Percentiles rank a stretch among this genome's conserved stretches.
Conservation (phyloP, 2,329 filamentous ascomycete species). For the Colletotrichum ledebouriae region DNA sequence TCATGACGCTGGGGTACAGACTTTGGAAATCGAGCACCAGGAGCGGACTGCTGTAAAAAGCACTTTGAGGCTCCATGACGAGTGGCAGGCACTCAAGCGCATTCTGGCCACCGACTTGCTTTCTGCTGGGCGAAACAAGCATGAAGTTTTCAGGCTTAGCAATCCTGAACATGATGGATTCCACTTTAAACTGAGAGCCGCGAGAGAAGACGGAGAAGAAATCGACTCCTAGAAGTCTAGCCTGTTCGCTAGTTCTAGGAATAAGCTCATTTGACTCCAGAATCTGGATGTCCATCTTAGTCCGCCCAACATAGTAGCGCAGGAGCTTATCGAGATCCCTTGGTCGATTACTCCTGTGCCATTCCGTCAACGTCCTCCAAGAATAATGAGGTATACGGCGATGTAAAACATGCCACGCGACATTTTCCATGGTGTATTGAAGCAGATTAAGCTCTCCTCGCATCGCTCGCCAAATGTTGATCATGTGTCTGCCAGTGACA, state of each 20-base stretch:
- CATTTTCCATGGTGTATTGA: slow-evolving; percentile 97
- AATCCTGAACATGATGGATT: slow-evolving; percentile 98
- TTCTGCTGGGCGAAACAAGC: slow-evolving; percentile 88
- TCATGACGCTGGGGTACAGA: slow-evolving; percentile 97
- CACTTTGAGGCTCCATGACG: slow-evolving; percentile 97
- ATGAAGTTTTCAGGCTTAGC: slow-evolving; percentile 97
- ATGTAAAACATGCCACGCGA: slow-evolving; percentile 91
- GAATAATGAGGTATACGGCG: slow-evolving; percentile 89
- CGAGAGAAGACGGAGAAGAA: slow-evolving; percentile 97
- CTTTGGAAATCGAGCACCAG: slow-evolving; percentile 96
- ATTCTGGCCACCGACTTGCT: slow-evolving; percentile 94
- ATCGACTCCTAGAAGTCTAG: slow-evolving; percentile 90
- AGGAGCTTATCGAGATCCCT: slow-evolving; percentile 81
- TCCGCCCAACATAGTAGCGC: slow-evolving; percentile 81
- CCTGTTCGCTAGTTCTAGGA: slow-evolving; percentile 91
- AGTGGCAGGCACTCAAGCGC: slow-evolving; percentile 93
- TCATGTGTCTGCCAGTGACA: slow-evolving; percentile 94
- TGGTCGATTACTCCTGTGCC: slow-evolving; percentile 80
- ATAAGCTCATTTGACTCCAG: slow-evolving; percentile 91
- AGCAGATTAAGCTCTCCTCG: slow-evolving; percentile 89
- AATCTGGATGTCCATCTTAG: slow-evolving; percentile 89
- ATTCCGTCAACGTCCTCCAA: slow-evolving; percentile 81
- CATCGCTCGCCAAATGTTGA: slow-evolving; percentile 98
- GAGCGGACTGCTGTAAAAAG: slow-evolving; percentile 90
- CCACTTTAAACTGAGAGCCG: slow-evolving; percentile 98